phyloP scores from a whole-genome alignment of 2,329 filamentous ascomycete species.

The Trichophyton rubrum region DNA sequence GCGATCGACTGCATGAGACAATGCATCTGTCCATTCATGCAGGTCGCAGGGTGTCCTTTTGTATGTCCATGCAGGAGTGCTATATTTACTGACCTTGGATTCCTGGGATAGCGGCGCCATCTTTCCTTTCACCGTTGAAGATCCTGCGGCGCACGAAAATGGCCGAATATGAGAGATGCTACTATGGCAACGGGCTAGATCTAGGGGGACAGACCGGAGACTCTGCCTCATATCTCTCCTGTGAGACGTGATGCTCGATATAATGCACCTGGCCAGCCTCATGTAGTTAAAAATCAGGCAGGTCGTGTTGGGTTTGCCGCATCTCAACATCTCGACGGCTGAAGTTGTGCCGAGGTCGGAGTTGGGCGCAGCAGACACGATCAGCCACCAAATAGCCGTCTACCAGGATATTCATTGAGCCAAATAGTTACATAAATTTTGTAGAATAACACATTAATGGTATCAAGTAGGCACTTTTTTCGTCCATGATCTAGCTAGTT shows the following conservation, averaged over 20 bases:
- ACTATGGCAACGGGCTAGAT: background rate
- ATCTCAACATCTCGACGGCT: background rate
- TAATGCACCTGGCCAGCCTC: too few relatives aligned
- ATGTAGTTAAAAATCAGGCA: background rate
- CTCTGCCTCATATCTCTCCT: background rate
- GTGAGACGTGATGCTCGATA: background rate
- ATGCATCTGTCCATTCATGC: background rate
- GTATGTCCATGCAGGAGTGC: background rate
- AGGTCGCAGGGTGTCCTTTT: background rate
- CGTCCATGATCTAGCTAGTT: background rate
- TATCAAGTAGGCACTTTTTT: background rate
- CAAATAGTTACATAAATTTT: too few relatives aligned
- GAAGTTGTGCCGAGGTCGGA: background rate
- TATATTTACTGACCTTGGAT: conserved; percentile 13
- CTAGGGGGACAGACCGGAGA: background rate
- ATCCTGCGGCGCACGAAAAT: conserved; percentile 1
- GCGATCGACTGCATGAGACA: conserved; percentile 1
- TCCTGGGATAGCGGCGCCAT: conserved; percentile 16
- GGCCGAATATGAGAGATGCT: background rate
- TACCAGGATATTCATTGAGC: background rate
- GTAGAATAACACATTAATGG: background rate
- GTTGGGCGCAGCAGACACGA: background rate
- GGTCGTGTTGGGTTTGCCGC: background rate
- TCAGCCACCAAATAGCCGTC: background rate
- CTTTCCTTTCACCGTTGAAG: conserved; percentile 9